Percentiles rank a stretch among this genome's conserved stretches.
Conservation (phyloP, 2,329 filamentous ascomycete genomes). For the Botrytis porri region DNA sequence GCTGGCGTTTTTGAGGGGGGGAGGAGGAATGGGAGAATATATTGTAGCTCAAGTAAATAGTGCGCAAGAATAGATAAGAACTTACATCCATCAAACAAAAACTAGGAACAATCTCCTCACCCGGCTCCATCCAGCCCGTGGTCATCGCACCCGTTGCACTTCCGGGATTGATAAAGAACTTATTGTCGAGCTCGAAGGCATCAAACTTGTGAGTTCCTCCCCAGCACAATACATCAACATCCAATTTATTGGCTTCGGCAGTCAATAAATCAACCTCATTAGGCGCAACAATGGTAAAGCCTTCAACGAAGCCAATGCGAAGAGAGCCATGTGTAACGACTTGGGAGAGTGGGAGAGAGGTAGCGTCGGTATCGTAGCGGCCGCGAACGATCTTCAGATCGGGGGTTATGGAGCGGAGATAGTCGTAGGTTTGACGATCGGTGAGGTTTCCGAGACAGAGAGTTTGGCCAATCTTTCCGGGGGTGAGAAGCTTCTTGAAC, state of each 20-base stretch:
- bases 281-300: constrained; percentile 62
- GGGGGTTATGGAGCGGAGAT: constrained; percentile 70
- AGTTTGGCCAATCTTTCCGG: constrained; percentile 79
- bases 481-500: constrained; percentile 83
- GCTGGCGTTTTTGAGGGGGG: neutral
- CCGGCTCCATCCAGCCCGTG: constrained; percentile 53
- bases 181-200: constrained; percentile 71
- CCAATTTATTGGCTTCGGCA: constrained; percentile 65
- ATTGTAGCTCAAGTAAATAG: neutral
- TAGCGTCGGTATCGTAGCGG: constrained; percentile 64
- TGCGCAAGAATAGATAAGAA: constrained; percentile 34
- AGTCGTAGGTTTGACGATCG: constrained; percentile 76
- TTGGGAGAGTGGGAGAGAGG: constrained; percentile 62
- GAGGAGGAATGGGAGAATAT: neutral
- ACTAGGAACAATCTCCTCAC: constrained; percentile 78
- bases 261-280: constrained; percentile 64
- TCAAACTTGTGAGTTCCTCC: constrained; percentile 67
- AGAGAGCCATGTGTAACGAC: constrained; percentile 64
- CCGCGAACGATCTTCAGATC: constrained; percentile 69
- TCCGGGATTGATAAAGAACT: constrained; percentile 69
- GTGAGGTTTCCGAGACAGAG: constrained; percentile 79
- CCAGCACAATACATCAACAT: constrained; percentile 68
- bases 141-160: constrained; percentile 63
- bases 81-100: constrained; percentile 98
- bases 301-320: constrained; percentile 65